phyloP scores from a whole-genome alignment of 306 rosid genomes.

The Acacia acuminata region DNA sequence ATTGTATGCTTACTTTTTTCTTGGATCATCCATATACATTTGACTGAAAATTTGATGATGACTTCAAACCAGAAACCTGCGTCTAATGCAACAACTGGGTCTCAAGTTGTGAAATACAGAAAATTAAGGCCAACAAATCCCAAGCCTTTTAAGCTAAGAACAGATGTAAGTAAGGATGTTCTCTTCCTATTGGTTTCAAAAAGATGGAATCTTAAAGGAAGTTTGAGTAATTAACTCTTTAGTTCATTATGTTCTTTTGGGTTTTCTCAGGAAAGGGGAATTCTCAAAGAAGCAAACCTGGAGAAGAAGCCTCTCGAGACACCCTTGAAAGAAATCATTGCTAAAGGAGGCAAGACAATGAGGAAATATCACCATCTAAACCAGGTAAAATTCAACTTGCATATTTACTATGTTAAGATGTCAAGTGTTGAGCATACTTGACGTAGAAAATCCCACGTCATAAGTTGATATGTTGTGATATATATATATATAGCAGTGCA shows the following conservation, averaged over 20 bases:
- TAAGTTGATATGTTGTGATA: too few species aligned
- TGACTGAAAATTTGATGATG: constrained; percentile 11
- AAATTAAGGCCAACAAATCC: constrained; percentile 87
- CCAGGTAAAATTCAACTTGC: constrained; percentile 34
- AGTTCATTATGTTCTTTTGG: constrained; percentile 20
- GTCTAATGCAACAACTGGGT: constrained; percentile 30
- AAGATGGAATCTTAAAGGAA: neutral
- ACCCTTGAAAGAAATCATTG: constrained; percentile 54
- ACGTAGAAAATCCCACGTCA: too few species aligned
- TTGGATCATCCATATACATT: neutral
- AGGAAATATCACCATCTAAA: constrained; percentile 35
- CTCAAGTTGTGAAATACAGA: constrained; percentile 66
- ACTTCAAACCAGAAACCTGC: constrained; percentile 50
- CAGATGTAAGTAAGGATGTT: constrained; percentile 65
- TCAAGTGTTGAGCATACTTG: neutral
- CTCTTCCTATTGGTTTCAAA: constrained; percentile 24
- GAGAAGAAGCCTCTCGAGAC: constrained; percentile 54
- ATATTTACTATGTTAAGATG: neutral
- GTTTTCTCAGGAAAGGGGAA: constrained; percentile 73
- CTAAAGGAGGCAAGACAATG: constrained; percentile 39
- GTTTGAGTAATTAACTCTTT: neutral
- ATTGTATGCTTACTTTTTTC: neutral
- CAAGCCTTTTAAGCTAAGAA: constrained; percentile 92
- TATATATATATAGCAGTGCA: too few species aligned
- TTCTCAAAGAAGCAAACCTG: constrained; percentile 83